Evolutionary conservation across 2,329 filamentous ascomycete species (phyloP).

Genomic region (Ceratocystis alfenasii): DNA sequence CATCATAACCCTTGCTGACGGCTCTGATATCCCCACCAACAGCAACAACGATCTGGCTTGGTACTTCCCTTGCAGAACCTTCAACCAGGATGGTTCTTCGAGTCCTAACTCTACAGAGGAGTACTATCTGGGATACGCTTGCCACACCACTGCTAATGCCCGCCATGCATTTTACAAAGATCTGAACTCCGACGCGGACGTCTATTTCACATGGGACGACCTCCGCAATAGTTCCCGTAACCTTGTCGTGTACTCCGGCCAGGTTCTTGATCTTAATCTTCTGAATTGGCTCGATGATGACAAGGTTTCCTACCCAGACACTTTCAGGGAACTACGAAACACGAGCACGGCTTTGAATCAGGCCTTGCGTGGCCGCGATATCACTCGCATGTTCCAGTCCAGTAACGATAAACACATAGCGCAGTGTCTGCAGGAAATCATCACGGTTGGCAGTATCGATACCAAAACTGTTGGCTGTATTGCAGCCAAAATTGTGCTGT

Average conservation of each 20-base stretch:
- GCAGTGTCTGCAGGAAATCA: constrained; percentile 80
- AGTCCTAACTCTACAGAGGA: constrained; percentile 60
- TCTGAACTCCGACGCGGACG: constrained; percentile 61
- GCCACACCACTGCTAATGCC: constrained; percentile 62
- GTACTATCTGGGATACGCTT: constrained; percentile 75
- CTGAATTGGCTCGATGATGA: constrained; percentile 79
- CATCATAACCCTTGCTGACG: constrained; percentile 59
- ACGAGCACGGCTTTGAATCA: constrained; percentile 47
- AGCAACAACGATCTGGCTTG: constrained; percentile 64
- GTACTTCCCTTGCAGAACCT: constrained; percentile 90
- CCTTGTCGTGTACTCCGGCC: constrained; percentile 85
- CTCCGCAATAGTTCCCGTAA: constrained; percentile 81
- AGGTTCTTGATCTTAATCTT: constrained; percentile 80
- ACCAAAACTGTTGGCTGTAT: constrained; percentile 96
- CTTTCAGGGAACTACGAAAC: constrained; percentile 69
- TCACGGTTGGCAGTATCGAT: constrained; percentile 91
- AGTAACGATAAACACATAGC: constrained; percentile 67
- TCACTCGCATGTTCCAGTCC: constrained; percentile 77
- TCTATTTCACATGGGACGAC: constrained; percentile 94
- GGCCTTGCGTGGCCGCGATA: constrained; percentile 67
- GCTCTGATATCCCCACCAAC: constrained; percentile 71
- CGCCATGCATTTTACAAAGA: constrained; percentile 63
- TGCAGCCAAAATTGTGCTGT: constrained; percentile 90
- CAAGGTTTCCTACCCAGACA: constrained; percentile 61
- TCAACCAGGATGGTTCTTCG: constrained; percentile 85